These are phyloP conservation scores for Scenedesmus sp. DNA, from an alignment of 163 green algal genomes.

Conservation along the genomic window DNA sequence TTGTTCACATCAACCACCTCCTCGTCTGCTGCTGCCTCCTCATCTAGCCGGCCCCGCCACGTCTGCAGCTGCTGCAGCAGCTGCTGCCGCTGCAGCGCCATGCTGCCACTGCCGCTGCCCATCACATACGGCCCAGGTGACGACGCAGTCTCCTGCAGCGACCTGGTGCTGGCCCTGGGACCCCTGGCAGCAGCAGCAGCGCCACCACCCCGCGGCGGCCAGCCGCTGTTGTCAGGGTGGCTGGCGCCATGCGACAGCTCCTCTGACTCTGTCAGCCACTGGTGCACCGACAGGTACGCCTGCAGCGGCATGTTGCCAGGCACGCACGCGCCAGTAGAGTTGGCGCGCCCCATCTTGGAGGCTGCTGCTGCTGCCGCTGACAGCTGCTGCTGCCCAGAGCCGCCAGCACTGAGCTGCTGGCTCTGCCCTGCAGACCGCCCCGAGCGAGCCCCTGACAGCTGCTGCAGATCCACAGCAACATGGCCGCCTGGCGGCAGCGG, in stretches of 20 bases:
- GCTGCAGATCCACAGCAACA: constrained; percentile 32
- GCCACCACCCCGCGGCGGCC: background rate
- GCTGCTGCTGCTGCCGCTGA: background rate
- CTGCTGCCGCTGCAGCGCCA: constrained; percentile 28
- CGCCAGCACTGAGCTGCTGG: background rate
- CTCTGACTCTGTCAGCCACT: constrained; percentile 37
- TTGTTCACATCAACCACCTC: constrained; percentile 1
- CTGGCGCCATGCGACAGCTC: background rate
- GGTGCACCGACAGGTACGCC: constrained; percentile 44
- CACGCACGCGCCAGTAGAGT: background rate
- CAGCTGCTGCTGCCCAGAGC: background rate
- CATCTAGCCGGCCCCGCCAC: background rate
- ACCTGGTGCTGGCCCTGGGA: constrained; percentile 20
- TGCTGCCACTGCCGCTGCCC: constrained; percentile 22
- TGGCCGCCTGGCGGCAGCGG: background rate
- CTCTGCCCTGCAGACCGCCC: background rate
- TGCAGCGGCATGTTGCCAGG: constrained; percentile 32
- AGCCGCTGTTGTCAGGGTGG: background rate
- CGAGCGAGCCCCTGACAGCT: constrained; percentile 17
- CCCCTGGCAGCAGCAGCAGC: background rate
- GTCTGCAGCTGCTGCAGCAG: constrained; percentile 38
- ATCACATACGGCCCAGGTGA: constrained; percentile 4
- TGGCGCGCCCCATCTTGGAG: background rate
- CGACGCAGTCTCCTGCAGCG: constrained; percentile 31
- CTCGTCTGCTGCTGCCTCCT: background rate